phyloP scores from a whole-genome alignment of 1,139 yeast species.

The Maudiozyma humilis region DNA sequence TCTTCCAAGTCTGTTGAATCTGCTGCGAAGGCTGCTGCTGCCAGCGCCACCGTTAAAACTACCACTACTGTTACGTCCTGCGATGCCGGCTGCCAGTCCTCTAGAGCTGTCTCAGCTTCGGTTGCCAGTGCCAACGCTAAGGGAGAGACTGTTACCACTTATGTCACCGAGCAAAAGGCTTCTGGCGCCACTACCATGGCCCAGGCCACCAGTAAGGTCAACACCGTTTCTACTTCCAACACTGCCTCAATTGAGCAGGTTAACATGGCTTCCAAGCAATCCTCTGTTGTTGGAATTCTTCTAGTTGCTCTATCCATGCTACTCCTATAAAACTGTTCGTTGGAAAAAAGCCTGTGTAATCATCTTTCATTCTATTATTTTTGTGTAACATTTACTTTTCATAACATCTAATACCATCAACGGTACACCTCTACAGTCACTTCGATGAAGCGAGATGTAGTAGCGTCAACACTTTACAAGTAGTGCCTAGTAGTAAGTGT shows the following conservation, averaged over 20 bases:
- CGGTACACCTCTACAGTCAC: too few species aligned
- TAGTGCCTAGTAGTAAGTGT: too few species aligned
- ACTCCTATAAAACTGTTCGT: neutral
- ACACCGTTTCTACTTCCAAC: neutral
- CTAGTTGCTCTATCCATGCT: neutral
- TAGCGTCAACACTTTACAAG: too few species aligned
- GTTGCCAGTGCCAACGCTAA: neutral
- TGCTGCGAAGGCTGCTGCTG: neutral
- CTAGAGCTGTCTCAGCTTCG: neutral
- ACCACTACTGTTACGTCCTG: neutral
- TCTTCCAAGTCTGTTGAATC: neutral
- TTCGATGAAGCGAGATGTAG: too few species aligned
- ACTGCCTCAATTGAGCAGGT: neutral
- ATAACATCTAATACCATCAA: too few species aligned
- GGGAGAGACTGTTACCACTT: neutral
- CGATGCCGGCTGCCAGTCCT: neutral
- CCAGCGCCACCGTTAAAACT: neutral
- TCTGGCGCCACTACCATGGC: neutral
- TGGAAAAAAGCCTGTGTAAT: too few species aligned
- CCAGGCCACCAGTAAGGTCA: neutral
- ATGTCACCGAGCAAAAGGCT: neutral
- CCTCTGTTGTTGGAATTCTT: neutral
- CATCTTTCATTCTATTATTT: too few species aligned
- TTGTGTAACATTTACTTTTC: too few species aligned
- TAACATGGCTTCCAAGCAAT: neutral